phyloP scores from a whole-genome alignment of 23 red algal species.

The Chondrus crispus region DNA sequence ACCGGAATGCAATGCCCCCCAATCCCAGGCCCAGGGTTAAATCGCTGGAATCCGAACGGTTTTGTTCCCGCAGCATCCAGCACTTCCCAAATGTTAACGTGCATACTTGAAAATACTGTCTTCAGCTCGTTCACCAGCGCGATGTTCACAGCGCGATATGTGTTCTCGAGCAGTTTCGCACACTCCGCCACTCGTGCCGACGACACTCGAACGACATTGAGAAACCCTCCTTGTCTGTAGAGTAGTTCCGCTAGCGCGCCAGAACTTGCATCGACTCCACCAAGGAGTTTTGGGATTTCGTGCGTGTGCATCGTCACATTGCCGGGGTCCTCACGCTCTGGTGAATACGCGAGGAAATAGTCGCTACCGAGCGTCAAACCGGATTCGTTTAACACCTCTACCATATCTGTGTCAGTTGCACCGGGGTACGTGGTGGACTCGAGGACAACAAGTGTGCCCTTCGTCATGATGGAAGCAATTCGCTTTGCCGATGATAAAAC shows the following conservation, averaged over 20 bases:
- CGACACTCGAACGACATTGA: conserved; percentile 41
- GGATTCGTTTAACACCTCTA: conserved; percentile 24
- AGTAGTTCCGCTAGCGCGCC: conserved; percentile 51
- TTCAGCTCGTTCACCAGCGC: conserved; percentile 88
- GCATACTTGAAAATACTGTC: conserved; percentile 66
- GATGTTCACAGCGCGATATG: conserved; percentile 80
- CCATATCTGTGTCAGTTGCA: conserved; percentile 69
- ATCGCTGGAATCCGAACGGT: conserved; percentile 79
- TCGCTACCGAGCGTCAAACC: conserved; percentile 5
- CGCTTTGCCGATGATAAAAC: conserved; percentile 30
- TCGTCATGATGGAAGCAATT: conserved; percentile 22
- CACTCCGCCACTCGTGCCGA: conserved; percentile 80
- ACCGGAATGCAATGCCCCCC: conserved; percentile 85
- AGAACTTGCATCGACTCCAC: conserved; percentile 64
- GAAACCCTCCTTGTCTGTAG: conserved; percentile 61
- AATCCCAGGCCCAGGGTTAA: conserved; percentile 81
- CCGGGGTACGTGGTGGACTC: conserved; percentile 87
- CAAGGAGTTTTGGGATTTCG: conserved; percentile 76
- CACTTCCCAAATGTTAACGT: conserved; percentile 81
- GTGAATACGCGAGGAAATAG: conserved; percentile 69
- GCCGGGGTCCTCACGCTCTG: conserved; percentile 74
- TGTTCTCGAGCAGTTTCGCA: conserved; percentile 83
- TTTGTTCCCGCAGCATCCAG: conserved; percentile 83
- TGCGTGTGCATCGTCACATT: conserved; percentile 38
- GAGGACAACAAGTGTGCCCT: conserved; percentile 49